A percentile compares a stretch with the other conserved stretches of the same genome.
Evolutionary conservation across 106 monocot species (phyloP).

Genomic region (Acorus calamus): DNA sequence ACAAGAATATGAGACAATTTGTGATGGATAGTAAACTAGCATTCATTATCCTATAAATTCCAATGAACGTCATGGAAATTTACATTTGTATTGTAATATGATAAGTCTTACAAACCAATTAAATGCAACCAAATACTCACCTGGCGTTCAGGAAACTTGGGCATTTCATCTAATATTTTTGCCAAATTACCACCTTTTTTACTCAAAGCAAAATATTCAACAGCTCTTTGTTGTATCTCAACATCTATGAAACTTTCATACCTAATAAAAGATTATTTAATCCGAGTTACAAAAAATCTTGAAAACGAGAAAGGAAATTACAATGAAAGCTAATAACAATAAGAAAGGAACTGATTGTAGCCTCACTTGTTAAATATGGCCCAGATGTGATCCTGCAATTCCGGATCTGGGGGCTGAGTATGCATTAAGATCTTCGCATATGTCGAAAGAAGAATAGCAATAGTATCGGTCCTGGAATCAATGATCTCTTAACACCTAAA

Average conservation of each 20-base stretch:
- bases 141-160: neutral
- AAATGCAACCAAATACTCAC: neutral
- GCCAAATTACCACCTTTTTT: neutral
- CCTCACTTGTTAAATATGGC: slow-evolving; percentile 85
- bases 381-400: slow-evolving; percentile 85
- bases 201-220: neutral
- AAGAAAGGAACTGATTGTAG: neutral
- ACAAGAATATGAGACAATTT: neutral
- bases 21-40: neutral
- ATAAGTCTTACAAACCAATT: neutral
- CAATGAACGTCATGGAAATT: neutral
- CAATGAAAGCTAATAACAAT: too few species aligned
- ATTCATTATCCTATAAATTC: neutral
- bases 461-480: slow-evolving; percentile 52
- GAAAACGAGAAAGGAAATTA: too few species aligned
- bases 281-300: too few species aligned
- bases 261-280: neutral
- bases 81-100: too few species aligned
- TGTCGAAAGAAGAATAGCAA: slow-evolving; percentile 96
- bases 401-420: slow-evolving; percentile 78
- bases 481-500: neutral
- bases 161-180: neutral
- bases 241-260: neutral
- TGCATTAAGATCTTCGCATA: slow-evolving; percentile 99
- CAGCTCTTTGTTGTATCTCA: neutral